Evolutionary conservation across 768 basidiomycete species (phyloP), one percentile per base, ranked within the genome.

Genomic region (Clitopilus hobsonii): DNA sequence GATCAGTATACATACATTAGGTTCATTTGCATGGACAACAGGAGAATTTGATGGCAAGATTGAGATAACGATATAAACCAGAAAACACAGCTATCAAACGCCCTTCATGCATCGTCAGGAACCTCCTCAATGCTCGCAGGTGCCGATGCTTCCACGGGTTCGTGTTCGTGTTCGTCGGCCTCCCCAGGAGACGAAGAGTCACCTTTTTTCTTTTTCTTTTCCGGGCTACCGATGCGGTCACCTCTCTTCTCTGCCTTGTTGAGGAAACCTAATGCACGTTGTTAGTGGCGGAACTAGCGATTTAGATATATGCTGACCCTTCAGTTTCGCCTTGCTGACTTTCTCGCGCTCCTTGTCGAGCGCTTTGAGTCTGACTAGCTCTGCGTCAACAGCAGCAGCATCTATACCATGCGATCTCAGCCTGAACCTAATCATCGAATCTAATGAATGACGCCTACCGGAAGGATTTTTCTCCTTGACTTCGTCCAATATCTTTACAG

Each of bases 261-360:
- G 53, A 85, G 66, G 67, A 83, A 85, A 30, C 83, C 83, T 85
- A 51, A 29, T 18, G 22, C n/a, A 20, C 18, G 11, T 45, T 16
- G 22, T 45, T 11, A 11, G n/a, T 45, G 22, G 22, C 10, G 4
- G 41, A 3, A 8, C 41, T 20, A 3, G 13, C 22, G 51, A 30
- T 13, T 22, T 26, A 16, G 13, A 41, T 18, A 27, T 41, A 18
- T 30, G 5, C 38, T 38, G 56, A 88, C 91, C 91, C 75, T 85
- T 88, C 65, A 92, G 72, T 67, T 88, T 92, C 65, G 85, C 75
- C 56, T 85, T 86, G 58, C 85, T 79, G 0, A 65, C 78, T 58
- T 72, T 81, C 58, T 89, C 86, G 45, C 83, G 80, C 64, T 85
- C 85, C 59, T 85, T 81, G 54, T 93, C 90, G 29, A 77, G 77